Percentiles rank a stretch among this genome's conserved stretches.
Evolutionary conservation across 768 basidiomycete species (phyloP).

Genomic region (Trametes maxima): DNA sequence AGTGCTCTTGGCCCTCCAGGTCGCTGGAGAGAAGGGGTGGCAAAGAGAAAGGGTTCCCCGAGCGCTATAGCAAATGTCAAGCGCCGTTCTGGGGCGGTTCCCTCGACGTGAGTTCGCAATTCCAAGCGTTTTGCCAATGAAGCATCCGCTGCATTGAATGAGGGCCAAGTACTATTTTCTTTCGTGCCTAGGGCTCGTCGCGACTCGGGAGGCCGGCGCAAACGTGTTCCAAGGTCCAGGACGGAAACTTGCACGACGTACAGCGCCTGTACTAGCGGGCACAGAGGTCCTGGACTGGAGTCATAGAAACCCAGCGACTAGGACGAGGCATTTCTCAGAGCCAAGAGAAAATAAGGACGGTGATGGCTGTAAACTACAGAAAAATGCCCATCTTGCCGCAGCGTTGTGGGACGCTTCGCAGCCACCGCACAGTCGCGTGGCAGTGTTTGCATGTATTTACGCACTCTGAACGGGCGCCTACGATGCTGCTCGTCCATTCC

Average conservation of each 20-base stretch:
- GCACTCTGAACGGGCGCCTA: too few species aligned
- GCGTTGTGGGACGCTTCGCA: conserved; percentile 3
- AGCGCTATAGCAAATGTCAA: not conserved
- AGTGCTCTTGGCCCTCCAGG: too few species aligned
- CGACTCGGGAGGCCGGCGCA: not conserved
- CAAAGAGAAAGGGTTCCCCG: too few species aligned
- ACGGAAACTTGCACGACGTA: not conserved
- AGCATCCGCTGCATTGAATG: not conserved
- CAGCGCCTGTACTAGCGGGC: not conserved
- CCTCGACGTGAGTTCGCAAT: not conserved
- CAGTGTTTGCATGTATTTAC: not conserved
- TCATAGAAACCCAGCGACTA: too few species aligned
- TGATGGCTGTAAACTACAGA: conserved; percentile 1
- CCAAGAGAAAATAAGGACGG: conserved; percentile 3
- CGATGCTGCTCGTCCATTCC: too few species aligned
- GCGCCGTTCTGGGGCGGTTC: not conserved
- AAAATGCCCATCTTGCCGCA: not conserved
- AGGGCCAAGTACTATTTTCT: not conserved
- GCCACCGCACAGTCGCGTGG: not conserved
- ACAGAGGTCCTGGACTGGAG: not conserved
- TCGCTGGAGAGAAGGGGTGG: too few species aligned
- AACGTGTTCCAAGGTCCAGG: not conserved
- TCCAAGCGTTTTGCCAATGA: too few species aligned
- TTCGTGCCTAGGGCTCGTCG: not conserved
- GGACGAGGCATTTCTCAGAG: not conserved